Conservation (phyloP, 2,329 filamentous ascomycete species). For the Grosmannia penicillata region DNA sequence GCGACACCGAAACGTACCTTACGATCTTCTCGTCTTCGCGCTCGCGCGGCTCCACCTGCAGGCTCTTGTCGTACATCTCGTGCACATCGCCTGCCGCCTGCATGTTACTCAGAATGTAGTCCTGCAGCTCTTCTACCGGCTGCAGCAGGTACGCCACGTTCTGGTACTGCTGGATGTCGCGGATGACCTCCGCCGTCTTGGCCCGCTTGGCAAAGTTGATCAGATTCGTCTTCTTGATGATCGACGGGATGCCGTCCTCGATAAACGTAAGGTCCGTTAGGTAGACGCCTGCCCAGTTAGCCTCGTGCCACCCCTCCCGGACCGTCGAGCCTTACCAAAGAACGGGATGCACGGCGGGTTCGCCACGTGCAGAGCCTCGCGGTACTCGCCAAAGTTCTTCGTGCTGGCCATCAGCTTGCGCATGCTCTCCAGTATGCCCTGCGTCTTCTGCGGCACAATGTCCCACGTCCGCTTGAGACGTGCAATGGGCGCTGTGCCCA, state of each 20-base stretch:
- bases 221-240: slow-evolving; percentile 89
- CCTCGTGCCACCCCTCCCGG: too few relatives aligned
- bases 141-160: slow-evolving; percentile 92
- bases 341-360: slow-evolving; percentile 97
- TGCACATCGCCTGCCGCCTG: slow-evolving; percentile 89
- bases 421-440: slow-evolving; percentile 73
- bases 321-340: slow-evolving; percentile 52
- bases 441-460: slow-evolving; percentile 76
- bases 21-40: slow-evolving; percentile 99
- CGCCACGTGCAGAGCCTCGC: slow-evolving; percentile 79
- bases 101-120: slow-evolving; percentile 96
- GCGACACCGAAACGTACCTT: slow-evolving; percentile 43
- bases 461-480: slow-evolving; percentile 89
- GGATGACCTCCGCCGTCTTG: slow-evolving; percentile 96
- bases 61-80: slow-evolving; percentile 97
- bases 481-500: slow-evolving; percentile 89
- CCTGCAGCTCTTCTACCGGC: slow-evolving; percentile 79
- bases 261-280: slow-evolving; percentile 96
- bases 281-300: slow-evolving; percentile 63
- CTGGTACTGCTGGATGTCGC: slow-evolving; percentile 97
- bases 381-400: slow-evolving; percentile 95
- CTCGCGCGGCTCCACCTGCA: slow-evolving; percentile 86
- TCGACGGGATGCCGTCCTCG: slow-evolving; percentile 86
- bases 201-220: slow-evolving; percentile 98
- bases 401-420: slow-evolving; percentile 90